Conservation (phyloP, 805 yeast genomes). For the Candida pseudoglaebosa region DNA sequence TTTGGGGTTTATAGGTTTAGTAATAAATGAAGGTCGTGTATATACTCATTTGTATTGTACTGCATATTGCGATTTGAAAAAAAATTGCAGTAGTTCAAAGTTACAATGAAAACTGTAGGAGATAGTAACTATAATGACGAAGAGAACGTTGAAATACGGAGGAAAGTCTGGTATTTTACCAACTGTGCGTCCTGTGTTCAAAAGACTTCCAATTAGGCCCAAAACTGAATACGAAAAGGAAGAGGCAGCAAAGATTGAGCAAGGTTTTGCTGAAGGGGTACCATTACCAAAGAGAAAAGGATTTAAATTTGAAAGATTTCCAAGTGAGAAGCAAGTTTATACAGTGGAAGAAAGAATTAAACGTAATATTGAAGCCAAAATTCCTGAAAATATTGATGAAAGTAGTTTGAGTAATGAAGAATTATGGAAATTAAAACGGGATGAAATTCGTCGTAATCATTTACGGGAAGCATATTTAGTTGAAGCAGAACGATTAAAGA, state of each 20-base stretch:
- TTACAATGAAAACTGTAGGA: not conserved
- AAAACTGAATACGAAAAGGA: conserved; percentile 39
- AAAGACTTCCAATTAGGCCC: conserved; percentile 54
- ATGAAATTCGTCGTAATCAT: conserved; percentile 70
- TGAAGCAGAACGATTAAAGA: conserved; percentile 48
- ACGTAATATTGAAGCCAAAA: conserved; percentile 47
- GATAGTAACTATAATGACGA: conserved; percentile 35
- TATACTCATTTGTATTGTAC: not conserved
- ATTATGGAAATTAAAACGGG: conserved; percentile 46
- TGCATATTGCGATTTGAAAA: not conserved
- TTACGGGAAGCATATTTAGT: conserved; percentile 56
- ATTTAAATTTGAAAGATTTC: conserved; percentile 45
- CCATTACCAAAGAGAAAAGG: conserved; percentile 60
- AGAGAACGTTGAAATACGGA: conserved; percentile 47
- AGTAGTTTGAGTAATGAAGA: conserved; percentile 28
- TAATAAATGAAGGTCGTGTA: not conserved
- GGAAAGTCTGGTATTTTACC: conserved; percentile 84
- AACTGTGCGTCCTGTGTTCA: conserved; percentile 68
- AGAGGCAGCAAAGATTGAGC: conserved; percentile 43
- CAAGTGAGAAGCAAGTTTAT: conserved; percentile 48
- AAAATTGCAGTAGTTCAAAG: not conserved
- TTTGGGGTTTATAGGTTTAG: conserved; percentile 47
- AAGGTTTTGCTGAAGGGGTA: conserved; percentile 69
- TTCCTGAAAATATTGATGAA: conserved; percentile 28
- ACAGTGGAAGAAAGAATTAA: conserved; percentile 59